Conservation (phyloP, 2,329 filamentous ascomycete species). For the Aspergillus latus region DNA sequence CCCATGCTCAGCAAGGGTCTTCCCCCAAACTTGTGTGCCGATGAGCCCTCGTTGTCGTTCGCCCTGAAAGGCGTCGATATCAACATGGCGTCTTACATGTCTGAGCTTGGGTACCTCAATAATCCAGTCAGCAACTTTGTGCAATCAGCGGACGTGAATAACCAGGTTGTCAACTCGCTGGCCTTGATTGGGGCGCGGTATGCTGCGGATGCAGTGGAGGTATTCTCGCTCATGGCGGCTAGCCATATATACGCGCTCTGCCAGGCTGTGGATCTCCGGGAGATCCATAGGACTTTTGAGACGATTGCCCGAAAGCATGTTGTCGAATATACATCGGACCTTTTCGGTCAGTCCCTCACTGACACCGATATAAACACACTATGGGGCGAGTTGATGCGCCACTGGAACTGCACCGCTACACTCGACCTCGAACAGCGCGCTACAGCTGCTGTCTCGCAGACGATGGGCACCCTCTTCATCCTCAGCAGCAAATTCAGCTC, state of each 20-base stretch:
- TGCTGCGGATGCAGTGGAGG: conserved; percentile 56
- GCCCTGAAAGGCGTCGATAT: conserved; percentile 66
- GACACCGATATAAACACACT: not conserved
- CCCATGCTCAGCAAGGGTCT: conserved; percentile 60
- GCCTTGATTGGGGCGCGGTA: conserved; percentile 60
- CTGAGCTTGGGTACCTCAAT: conserved; percentile 62
- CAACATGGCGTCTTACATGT: conserved; percentile 63
- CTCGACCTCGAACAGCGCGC: conserved; percentile 18
- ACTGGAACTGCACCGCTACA: conserved; percentile 17
- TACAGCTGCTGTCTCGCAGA: not conserved
- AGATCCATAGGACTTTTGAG: conserved; percentile 23
- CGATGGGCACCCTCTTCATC: conserved; percentile 10
- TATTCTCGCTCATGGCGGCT: conserved; percentile 57
- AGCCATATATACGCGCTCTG: conserved; percentile 57
- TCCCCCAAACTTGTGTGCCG: conserved; percentile 60
- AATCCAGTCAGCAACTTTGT: conserved; percentile 64
- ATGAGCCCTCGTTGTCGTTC: conserved; percentile 56
- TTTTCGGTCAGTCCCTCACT: not conserved
- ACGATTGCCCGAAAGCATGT: not conserved
- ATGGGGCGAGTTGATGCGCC: conserved; percentile 20
- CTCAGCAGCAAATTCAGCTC: not conserved
- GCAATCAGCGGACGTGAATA: conserved; percentile 66
- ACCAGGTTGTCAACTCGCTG: conserved; percentile 66
- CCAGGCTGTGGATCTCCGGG: conserved; percentile 58
- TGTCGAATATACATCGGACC: not conserved